phyloP scores from a whole-genome alignment of 139 green algal species.

The Tetraselmis chui region DNA sequence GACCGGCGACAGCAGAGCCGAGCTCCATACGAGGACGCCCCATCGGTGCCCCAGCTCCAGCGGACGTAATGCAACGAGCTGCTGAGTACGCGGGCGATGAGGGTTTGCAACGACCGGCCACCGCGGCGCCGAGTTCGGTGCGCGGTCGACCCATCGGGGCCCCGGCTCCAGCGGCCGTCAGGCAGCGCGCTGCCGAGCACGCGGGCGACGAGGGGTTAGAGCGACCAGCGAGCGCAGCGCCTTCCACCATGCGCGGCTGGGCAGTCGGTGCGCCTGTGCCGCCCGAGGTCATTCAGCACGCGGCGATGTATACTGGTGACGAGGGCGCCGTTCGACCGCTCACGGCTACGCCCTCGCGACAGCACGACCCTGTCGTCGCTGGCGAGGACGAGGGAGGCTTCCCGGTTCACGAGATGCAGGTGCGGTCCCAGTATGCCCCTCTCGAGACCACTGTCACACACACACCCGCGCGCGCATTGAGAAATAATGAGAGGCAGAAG shows the following conservation, averaged over 20 bases:
- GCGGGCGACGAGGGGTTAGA: background rate
- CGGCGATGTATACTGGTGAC: background rate
- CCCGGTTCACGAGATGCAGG: background rate
- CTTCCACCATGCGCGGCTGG: background rate
- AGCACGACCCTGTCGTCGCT: background rate
- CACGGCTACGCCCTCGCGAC: background rate
- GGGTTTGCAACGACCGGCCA: background rate
- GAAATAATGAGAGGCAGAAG: too few species aligned
- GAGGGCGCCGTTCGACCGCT: background rate
- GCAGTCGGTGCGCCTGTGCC: background rate
- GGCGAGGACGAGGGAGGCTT: background rate
- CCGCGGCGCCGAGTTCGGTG: background rate
- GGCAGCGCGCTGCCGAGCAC: background rate
- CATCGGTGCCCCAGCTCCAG: background rate
- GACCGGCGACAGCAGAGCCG: background rate
- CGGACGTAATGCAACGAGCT: background rate
- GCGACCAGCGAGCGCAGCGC: background rate
- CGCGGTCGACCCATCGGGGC: background rate
- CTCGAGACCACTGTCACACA: too few species aligned
- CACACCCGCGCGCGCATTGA: too few species aligned
- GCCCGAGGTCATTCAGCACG: background rate
- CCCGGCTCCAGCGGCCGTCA: background rate
- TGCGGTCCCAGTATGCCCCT: background rate
- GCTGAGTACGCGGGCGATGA: background rate
- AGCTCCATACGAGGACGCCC: background rate